A percentile compares a stretch with the other conserved stretches of the same genome.
Evolutionary conservation across 495 filamentous ascomycete species (phyloP).

Genomic region (Gamarada debralockiae): DNA sequence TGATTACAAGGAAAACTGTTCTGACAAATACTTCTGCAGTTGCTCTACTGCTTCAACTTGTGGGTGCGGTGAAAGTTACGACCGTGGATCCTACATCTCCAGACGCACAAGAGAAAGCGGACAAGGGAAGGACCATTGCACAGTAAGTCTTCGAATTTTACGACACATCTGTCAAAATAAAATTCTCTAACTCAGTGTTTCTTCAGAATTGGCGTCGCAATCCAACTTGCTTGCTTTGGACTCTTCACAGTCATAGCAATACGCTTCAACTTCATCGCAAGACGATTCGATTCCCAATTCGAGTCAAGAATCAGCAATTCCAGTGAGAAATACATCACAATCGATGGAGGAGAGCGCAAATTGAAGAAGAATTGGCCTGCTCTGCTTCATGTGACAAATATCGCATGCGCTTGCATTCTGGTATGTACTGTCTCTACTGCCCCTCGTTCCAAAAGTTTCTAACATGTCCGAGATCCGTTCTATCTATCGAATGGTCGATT

Average conservation of each 20-base stretch:
- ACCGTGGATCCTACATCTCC: conserved; percentile 24
- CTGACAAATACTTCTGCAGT: conserved; percentile 7
- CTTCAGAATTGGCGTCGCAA: conserved; percentile 23
- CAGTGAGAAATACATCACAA: conserved; percentile 27
- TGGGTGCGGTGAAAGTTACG: conserved; percentile 36
- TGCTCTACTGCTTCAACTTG: conserved; percentile 31
- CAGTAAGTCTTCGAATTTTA: too few relatives aligned
- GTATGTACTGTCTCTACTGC: conserved; percentile 21
- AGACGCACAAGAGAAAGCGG: conserved; percentile 27
- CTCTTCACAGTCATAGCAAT: conserved; percentile 35
- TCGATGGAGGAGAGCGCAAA: conserved; percentile 29
- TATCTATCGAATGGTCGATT: conserved; percentile 36
- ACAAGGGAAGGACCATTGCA: conserved; percentile 37
- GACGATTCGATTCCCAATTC: conserved; percentile 30
- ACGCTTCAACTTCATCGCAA: conserved; percentile 38
- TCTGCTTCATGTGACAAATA: conserved; percentile 29
- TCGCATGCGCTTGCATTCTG: conserved; percentile 28
- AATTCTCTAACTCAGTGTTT: too few relatives aligned
- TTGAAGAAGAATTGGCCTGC: conserved; percentile 34
- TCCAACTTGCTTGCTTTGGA: conserved; percentile 35
- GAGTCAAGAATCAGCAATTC: conserved; percentile 25
- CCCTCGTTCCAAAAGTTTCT: neutral
- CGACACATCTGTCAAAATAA: too few relatives aligned
- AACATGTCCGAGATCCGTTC: conserved; percentile 31
- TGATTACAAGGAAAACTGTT: neutral